Percentiles rank a stretch among this genome's conserved stretches.
Evolutionary conservation across 495 filamentous ascomycete species (phyloP).

Genomic region (Trichodelitschia bisporula): DNA sequence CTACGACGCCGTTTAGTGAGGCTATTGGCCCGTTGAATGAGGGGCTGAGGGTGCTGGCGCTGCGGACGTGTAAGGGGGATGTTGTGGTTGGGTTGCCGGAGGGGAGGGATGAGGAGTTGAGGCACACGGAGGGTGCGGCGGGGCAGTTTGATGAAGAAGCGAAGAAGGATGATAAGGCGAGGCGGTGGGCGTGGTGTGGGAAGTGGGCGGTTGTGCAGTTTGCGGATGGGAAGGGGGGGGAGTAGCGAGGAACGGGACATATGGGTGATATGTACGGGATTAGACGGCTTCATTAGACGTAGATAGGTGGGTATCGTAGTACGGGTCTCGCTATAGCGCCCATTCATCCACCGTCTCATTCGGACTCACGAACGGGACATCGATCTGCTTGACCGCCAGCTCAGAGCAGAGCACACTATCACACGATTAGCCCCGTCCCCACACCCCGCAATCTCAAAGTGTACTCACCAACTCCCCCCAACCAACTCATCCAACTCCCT

Average conservation of each 20-base stretch:
- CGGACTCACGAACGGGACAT: constrained; percentile 63
- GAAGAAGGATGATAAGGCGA: constrained; percentile 38
- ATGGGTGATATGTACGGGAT: no score
- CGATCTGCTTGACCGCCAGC: constrained; percentile 74
- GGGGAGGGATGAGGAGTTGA: constrained; percentile 60
- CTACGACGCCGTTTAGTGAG: constrained; percentile 61
- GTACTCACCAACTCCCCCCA: constrained; percentile 49
- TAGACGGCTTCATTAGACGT: no score
- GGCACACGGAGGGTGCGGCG: constrained; percentile 36
- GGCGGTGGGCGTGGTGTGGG: constrained; percentile 93
- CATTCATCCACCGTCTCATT: constrained; percentile 58
- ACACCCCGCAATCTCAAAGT: constrained; percentile 1
- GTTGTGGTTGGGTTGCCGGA: constrained; percentile 69
- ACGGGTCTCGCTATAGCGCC: no score
- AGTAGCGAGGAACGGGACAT: no score
- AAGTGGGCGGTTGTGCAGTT: constrained; percentile 94
- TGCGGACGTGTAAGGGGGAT: constrained; percentile 91
- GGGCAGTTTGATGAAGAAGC: no score
- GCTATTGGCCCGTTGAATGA: constrained; percentile 80
- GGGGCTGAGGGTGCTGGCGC: constrained; percentile 55
- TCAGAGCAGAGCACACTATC: constrained; percentile 70
- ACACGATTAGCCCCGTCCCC: constrained; percentile 3
- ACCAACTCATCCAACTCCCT: constrained; percentile 74
- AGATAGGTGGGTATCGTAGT: no score
- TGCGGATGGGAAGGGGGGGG: constrained; percentile 51